These are phyloP conservation scores for Pestalotiopsis sp. DNA, from an alignment of 2,329 filamentous ascomycete species.

Conservation along the genomic window DNA sequence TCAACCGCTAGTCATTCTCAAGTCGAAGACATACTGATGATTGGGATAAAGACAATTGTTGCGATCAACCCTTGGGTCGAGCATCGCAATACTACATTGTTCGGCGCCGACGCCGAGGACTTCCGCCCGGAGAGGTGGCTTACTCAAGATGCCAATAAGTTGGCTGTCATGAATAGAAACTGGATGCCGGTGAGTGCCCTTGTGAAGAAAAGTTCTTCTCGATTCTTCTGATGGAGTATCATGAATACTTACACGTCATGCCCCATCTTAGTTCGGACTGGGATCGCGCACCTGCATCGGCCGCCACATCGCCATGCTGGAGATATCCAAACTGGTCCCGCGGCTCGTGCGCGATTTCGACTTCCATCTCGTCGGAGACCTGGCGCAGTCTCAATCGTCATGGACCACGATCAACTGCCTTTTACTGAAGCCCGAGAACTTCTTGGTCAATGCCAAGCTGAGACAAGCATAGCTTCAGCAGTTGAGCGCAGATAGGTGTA, in stretches of 20 bases:
- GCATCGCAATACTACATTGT: conserved; percentile 33
- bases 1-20: too few relatives aligned
- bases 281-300: conserved; percentile 46
- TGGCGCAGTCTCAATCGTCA: background rate
- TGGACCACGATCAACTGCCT: conserved; percentile 4
- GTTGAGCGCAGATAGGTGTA: too few relatives aligned
- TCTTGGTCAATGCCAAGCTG: conserved; percentile 4
- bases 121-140: conserved; percentile 47
- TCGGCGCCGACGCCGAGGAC: conserved; percentile 32
- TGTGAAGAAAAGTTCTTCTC: background rate
- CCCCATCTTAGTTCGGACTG: conserved; percentile 36
- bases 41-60: conserved; percentile 27
- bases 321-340: conserved; percentile 45
- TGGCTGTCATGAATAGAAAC: conserved; percentile 29
- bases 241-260: background rate
- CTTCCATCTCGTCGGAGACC: conserved; percentile 27
- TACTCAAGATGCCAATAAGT: conserved; percentile 22
- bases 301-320: conserved; percentile 45
- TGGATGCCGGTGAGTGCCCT: conserved; percentile 36
- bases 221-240: background rate
- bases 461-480: background rate
- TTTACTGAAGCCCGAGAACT: conserved; percentile 9
- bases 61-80: conserved; percentile 39
- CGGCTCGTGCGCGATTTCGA: conserved; percentile 36
- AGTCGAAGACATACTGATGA: too few relatives aligned